Percentiles rank a stretch among this genome's conserved stretches.
phyloP scores from a whole-genome alignment of 768 basidiomycete species.

The Tulasnella sp. region DNA sequence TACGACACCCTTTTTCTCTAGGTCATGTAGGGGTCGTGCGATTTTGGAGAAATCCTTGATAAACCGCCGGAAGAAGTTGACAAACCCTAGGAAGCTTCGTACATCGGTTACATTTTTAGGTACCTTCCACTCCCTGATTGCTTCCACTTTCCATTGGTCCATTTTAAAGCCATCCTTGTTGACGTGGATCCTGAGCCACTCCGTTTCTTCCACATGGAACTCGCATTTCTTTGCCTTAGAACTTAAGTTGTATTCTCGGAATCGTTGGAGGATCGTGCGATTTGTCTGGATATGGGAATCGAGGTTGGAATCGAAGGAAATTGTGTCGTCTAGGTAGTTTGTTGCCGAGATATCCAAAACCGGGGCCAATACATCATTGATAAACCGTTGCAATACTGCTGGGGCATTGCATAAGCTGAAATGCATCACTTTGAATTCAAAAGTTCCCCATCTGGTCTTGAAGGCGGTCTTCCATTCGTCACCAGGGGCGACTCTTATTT shows the following conservation, averaged over 20 bases:
- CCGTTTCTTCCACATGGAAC: neutral
- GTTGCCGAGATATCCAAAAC: conserved; percentile 26
- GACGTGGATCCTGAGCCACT: neutral
- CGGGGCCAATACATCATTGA: neutral
- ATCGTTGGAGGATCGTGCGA: neutral
- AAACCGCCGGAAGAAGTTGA: neutral
- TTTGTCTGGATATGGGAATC: neutral
- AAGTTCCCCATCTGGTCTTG: neutral
- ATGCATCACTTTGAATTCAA: neutral
- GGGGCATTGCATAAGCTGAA: neutral
- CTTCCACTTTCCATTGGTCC: conserved; percentile 14
- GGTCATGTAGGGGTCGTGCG: neutral
- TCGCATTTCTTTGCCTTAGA: neutral
- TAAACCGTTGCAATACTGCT: neutral
- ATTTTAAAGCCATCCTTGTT: neutral
- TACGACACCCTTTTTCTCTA: conserved; percentile 1
- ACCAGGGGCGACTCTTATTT: neutral
- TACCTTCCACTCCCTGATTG: conserved; percentile 6
- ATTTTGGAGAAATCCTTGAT: neutral
- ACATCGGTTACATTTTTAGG: conserved; percentile 15
- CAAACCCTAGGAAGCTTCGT: neutral
- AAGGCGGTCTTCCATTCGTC: conserved; percentile 29
- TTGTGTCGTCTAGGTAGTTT: conserved; percentile 33
- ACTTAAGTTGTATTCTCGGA: neutral
- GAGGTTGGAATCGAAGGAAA: too few relatives aligned